Evolutionary conservation across 257 asterid genomes (phyloP), one percentile per base, ranked within the genome.

Genomic region (Lycium barbarum): DNA sequence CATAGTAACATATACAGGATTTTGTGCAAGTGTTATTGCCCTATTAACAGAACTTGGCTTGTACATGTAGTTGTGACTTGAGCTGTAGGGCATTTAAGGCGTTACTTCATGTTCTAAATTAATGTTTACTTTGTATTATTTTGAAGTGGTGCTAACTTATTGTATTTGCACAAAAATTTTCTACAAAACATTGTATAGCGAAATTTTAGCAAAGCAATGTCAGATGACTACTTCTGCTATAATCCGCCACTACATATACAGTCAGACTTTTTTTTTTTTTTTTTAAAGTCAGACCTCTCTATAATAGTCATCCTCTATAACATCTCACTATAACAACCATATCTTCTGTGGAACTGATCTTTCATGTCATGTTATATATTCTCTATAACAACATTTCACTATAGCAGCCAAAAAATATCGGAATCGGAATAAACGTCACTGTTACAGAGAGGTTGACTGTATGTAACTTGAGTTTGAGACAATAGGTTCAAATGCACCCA

Each of bases 21-120:
- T 38, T 70, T 70, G 54, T 3, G 33, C 79, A 38, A 38, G 79
- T 70, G 33, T 15, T 36, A 68, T 36, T 22, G 8, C 3, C 26
- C 79, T 38, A 38, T 70, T 38, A 70, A 20, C 47, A 17, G 53
- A n/a, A 70, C 54, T 38, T 70, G 79, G 79, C 54, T 70, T 70
- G 79, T 38, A 17, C 51, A 3, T 17, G 33, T 12, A 70, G 6
- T 70, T 17, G 33, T 7, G 0, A 70, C 79, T 7, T 38, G 3
- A 3, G 26, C 53, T 38, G 53, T 17, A 35, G 78, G 54, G 54
- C 0, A 15, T 70, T 15, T 68, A 7, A 68, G 78, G 0, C 7
- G 79, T 70, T 68, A 38, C 53, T 68, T 70, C 15, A 70, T 70
- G 79, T 0, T 70, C 79, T 40, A 8, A 0, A 17, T 0, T 18